A percentile compares a stretch with the other conserved stretches of the same genome.
phyloP scores from a whole-genome alignment of 2,329 filamentous ascomycete species.

The Colletotrichum caudatum region DNA sequence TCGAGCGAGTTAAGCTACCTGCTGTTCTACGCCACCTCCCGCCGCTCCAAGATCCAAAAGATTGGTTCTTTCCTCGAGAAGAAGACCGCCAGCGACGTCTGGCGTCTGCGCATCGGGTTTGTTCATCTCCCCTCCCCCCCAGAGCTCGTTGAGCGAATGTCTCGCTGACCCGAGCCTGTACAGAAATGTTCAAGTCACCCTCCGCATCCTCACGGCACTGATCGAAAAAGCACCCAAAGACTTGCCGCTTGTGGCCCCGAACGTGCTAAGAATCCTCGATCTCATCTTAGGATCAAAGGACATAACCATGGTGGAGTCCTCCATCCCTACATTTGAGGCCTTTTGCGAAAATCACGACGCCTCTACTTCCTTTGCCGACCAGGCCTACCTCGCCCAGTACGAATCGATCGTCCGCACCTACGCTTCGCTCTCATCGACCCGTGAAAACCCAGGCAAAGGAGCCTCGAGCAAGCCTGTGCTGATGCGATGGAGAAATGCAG shows the following conservation, averaged over 20 bases:
- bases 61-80: constrained; percentile 95
- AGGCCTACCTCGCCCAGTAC: constrained; percentile 84
- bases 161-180: constrained; percentile 9
- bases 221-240: constrained; percentile 95
- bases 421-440: constrained; percentile 80
- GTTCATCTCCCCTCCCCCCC: constrained; percentile 45
- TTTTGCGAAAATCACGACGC: constrained; percentile 92
- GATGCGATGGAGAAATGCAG: constrained; percentile 81
- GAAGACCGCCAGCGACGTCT: constrained; percentile 91
- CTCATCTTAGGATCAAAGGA: constrained; percentile 87
- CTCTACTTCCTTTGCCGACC: constrained; percentile 86
- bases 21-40: constrained; percentile 95
- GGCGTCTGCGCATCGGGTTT: constrained; percentile 87
- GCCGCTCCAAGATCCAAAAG: constrained; percentile 95
- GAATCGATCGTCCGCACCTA: constrained; percentile 85
- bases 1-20: constrained; percentile 97
- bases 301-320: constrained; percentile 92
- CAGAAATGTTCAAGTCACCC: constrained; percentile 93
- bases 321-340: constrained; percentile 84
- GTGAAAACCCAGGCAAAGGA: constrained; percentile 62
- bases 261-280: constrained; percentile 86
- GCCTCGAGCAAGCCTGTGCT: constrained; percentile 77
- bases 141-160: neutral
- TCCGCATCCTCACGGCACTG: constrained; percentile 90
- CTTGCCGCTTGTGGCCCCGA: constrained; percentile 86